Percentiles rank a stretch among this genome's conserved stretches.
These are phyloP conservation scores for Dacryopinax primogenitus DNA, from an alignment of 768 basidiomycete genomes.

Conservation along the genomic window DNA sequence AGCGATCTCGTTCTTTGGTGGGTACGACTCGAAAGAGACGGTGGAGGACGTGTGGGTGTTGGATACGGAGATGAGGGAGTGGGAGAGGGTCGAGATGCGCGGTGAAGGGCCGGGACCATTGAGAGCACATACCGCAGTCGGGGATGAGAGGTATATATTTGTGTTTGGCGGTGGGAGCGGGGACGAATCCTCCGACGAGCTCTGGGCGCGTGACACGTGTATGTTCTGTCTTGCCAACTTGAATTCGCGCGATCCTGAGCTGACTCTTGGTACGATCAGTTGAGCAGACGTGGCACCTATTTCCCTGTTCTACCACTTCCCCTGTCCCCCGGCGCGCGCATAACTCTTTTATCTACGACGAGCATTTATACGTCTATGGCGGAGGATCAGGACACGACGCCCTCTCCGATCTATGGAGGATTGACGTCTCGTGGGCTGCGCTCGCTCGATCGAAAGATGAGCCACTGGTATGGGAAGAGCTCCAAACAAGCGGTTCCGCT, in stretches of 20 bases:
- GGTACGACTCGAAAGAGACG: neutral
- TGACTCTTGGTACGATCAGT: neutral
- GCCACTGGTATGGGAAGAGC: conserved; percentile 44
- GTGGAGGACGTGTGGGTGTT: neutral
- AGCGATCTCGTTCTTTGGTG: neutral
- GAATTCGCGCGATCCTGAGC: neutral
- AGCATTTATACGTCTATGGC: conserved; percentile 75
- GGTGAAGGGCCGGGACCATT: conserved; percentile 34
- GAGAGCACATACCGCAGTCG: conserved; percentile 76
- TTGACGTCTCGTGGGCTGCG: conserved; percentile 39
- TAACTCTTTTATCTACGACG: conserved; percentile 59
- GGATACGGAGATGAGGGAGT: neutral
- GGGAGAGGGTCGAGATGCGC: neutral
- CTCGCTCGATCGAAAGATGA: conserved; percentile 17
- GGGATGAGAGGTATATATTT: conserved; percentile 59
- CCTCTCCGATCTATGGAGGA: conserved; percentile 77
- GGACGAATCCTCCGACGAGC: conserved; percentile 64
- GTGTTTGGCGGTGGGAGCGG: conserved; percentile 82
- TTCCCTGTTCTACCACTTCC: conserved; percentile 13
- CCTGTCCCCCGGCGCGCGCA: conserved; percentile 73
- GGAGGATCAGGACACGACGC: conserved; percentile 91
- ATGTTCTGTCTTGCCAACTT: conserved; percentile 20
- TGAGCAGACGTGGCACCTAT: neutral
- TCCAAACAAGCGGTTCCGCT: conserved; percentile 35
- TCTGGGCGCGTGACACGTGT: conserved; percentile 71